A percentile compares a stretch with the other conserved stretches of the same genome.
phyloP scores from a whole-genome alignment of 345 rosid species.

The Eutrema heterophyllum region DNA sequence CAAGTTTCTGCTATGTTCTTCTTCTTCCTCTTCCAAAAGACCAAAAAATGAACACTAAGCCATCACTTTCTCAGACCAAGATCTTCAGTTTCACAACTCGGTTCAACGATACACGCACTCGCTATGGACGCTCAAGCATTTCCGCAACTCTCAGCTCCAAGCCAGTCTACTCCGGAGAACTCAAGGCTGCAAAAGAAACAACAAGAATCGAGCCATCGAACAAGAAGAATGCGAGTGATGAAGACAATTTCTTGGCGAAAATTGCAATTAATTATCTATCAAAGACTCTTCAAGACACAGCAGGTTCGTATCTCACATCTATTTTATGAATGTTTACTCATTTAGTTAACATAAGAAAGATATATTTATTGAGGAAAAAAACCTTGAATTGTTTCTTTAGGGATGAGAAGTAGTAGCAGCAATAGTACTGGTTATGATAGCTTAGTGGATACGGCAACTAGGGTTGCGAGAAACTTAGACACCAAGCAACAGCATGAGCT shows the following conservation, averaged over 20 bases:
- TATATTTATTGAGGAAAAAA: not conserved
- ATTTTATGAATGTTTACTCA: not conserved
- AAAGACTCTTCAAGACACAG: constrained; percentile 44
- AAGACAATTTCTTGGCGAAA: constrained; percentile 51
- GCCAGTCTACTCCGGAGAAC: constrained; percentile 18
- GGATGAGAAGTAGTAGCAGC: constrained; percentile 35
- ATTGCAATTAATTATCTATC: constrained; percentile 58
- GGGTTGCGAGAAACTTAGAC: constrained; percentile 41
- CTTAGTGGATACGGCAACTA: constrained; percentile 62
- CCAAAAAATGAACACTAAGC: constrained; percentile 27
- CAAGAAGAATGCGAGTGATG: constrained; percentile 31
- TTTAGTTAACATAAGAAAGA: not conserved
- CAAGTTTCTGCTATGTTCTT: constrained; percentile 13
- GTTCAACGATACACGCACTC: not conserved
- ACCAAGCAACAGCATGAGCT: constrained; percentile 48
- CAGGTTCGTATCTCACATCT: constrained; percentile 37
- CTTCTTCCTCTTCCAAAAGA: not conserved
- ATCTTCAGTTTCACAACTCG: not conserved
- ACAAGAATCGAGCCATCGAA: not conserved
- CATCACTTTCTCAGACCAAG: constrained; percentile 17
- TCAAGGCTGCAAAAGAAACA: constrained; percentile 13
- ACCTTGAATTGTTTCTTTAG: not conserved
- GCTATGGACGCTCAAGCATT: constrained; percentile 11
- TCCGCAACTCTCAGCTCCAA: constrained; percentile 32
- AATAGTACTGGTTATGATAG: constrained; percentile 49